Base-by-base conservation (phyloP, 176 grass and related monocot genomes). In the Eremochloa ophiuroides region DNA sequence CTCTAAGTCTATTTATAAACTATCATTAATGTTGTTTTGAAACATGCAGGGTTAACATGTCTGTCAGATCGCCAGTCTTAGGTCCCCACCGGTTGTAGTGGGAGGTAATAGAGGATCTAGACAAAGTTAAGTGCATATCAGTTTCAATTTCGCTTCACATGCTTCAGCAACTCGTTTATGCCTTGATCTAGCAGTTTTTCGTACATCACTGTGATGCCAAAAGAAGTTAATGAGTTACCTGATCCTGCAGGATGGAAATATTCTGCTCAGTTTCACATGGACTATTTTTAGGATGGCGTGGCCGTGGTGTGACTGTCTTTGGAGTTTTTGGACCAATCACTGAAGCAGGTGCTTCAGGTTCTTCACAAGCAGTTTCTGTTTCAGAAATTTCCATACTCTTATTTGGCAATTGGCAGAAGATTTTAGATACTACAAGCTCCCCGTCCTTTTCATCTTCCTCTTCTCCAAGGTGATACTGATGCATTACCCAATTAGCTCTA, bases 401-500 rank as follows among this genome's bases (percentile, higher is more conserved):
- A 59, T 77, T 25, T 16, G 73, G 28, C 51, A 88, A 66, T 63
- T 98, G 96, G 73, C 65, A 91, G 59, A 91, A 84, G 37, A 98
- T 83, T 83, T 91, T 98, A 41, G 86, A 95, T 47, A 95, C 93
- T 47, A 93, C 91, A 77, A 91, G 46, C 5, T 91, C 86, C 7
- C 90, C 88, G 0, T 93, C 87, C 26, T 88, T 88, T 84, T 98
- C 91, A 14, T 93, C 85, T 87, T 95, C 90, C 46, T 91, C 84
- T 39, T 60, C 43, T 6, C 93, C 91, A 46, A 95, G 87, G 81
- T 95, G 93, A 74, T 95, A 98, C 69, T 98, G 88, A 89, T 95
- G 96, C 90, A 98, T 95, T 62, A 86, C 87, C 93, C 91, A 98
- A 61, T 88, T 82, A 75, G 82, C 81, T 80, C 80, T 98, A 58